Evolutionary conservation across 2,329 filamentous ascomycete genomes (phyloP), one percentile per base, ranked within the genome.

Genomic region (Lojkania enalia): DNA sequence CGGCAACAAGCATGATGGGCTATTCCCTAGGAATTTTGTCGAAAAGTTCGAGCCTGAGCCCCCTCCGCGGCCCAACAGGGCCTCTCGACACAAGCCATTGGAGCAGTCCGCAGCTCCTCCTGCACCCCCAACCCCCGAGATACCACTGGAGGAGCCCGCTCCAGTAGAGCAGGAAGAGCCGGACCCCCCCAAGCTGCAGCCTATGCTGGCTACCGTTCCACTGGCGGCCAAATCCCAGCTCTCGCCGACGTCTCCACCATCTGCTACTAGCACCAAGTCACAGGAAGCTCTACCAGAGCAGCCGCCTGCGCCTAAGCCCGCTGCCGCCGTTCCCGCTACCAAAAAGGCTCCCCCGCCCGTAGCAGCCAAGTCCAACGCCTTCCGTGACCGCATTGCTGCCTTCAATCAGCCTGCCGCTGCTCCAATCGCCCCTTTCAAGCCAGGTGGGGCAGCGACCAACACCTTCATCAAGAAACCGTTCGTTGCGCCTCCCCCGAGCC

Each of bases 1-100:
- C 40, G 94, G 94, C 44, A 73, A 71, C 52, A 90, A 86, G 71
- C 82, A 85, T 66, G 85, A 91, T 64, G 92, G 92, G 57, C 87
- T 96, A 60, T 97, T 96, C 71, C 92, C 90, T 39, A 86, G 87
- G 68, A 99, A 97, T 74, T 99, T 99, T 67, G 94, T 99, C 64
- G 94, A 99, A 72, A 90, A 86, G 73, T 95, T 90, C 72, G 92
- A 97, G 70, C 94, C 94, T 27, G 87, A 85, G 44, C 87, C 92
- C 52, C 94, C 94, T 48, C 90, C 91, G 48, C 84, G 94, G 47
- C 94, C 94, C 46, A 80, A 82, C 52, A 84, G 94, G 61, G 77
- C 82, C 13, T 74, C 71, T 46, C 85, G 88, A 55, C 52, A 69
- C 47, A 67, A 60, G 57, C 69, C 56, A 44, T 58, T 64, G 42